Percentiles rank a stretch among this genome's conserved stretches.
phyloP scores from a whole-genome alignment of 495 filamentous ascomycete species.

The Talaromyces borbonicus region DNA sequence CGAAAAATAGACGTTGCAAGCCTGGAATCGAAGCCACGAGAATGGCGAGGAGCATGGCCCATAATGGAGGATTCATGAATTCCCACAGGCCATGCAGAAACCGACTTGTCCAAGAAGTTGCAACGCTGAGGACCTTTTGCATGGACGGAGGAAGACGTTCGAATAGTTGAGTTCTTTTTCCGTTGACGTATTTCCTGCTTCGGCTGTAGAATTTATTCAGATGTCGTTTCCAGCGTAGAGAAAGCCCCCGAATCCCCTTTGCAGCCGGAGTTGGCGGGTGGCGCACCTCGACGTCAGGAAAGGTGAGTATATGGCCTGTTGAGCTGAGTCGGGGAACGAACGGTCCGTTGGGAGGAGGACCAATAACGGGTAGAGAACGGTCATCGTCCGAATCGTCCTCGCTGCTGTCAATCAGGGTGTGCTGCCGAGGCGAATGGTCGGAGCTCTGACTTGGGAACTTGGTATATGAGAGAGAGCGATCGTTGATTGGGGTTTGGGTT shows the following conservation, averaged over 20 bases:
- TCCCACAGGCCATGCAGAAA: conserved; percentile 65
- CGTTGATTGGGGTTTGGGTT: conserved; percentile 31
- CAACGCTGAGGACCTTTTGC: conserved; percentile 41
- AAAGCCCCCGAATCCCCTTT: conserved; percentile 11
- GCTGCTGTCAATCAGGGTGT: conserved; percentile 15
- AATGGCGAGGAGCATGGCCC: conserved; percentile 88
- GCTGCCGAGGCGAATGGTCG: conserved; percentile 6
- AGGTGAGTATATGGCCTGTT: conserved; percentile 30
- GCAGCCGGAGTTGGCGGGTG: conserved; percentile 7
- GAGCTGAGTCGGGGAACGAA: conserved; percentile 33
- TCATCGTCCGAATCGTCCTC: conserved; percentile 19
- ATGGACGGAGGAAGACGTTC: conserved; percentile 46
- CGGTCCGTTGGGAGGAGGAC: conserved; percentile 25
- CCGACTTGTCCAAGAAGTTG: conserved; percentile 30
- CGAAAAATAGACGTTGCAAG: conserved; percentile 79
- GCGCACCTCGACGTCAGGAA: conserved; percentile 30
- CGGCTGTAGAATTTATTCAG: conserved; percentile 12
- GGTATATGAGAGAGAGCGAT: conserved; percentile 24
- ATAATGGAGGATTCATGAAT: conserved; percentile 97
- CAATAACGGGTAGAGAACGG: conserved; percentile 18
- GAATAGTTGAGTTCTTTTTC: conserved; percentile 21
- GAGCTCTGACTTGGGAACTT: conserved; percentile 23
- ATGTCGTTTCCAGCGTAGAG: conserved; percentile 18
- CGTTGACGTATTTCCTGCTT: conserved; percentile 14
- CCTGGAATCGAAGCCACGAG: conserved; percentile 82